Evolutionary conservation across 805 yeast species (phyloP), one percentile per base, ranked within the genome.

Genomic region (Starmerella powellii): DNA sequence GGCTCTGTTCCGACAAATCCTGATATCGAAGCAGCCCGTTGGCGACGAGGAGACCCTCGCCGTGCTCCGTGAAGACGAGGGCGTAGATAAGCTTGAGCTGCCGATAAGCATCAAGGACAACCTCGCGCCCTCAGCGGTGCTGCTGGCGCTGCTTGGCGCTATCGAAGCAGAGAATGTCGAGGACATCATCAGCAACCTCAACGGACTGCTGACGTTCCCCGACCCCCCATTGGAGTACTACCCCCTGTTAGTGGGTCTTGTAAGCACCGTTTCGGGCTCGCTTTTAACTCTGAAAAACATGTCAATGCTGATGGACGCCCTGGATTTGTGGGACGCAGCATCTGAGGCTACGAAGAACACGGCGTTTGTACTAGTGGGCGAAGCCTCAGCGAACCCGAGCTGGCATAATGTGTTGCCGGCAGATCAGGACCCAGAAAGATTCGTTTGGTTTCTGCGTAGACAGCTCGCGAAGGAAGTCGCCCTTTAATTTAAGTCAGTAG

Each of bases 191-290:
- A 26, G 3, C 4, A 36, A 31, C 31, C 29, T 45, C 13, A 31
- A 30, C 4, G 42, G 40, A 3, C 40, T 49, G 11, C 37, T 49
- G 13, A 18, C 17, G n/a, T 36, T 45, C 31, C 50, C 53, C 3
- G 34, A 20, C 15, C 45, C 40, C 2, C 45, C 44, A 1, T 10
- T 40, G 11, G 44, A 46, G 40, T 47, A 42, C 47, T 41, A 39
- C 29, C 55, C 56, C 19, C 41, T 53, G 34, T 38, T 53, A 1
- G 49, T 50, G 2, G 52, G 50, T 11, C 37, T 46, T 23, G 45
- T 47, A 11, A 21, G 44, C 4, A 49, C 62, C 6, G 34, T 34
- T 6, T n/a, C 32, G 17, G 45, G 40, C 12, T 35, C 32, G 13
- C 31, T 29, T 2, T 18, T 43, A 8, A 20, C 43, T 6, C 30